Evolutionary conservation across 2,329 filamentous ascomycete genomes (phyloP), one percentile per base, ranked within the genome.

Genomic region (Leptographium lundbergii): DNA sequence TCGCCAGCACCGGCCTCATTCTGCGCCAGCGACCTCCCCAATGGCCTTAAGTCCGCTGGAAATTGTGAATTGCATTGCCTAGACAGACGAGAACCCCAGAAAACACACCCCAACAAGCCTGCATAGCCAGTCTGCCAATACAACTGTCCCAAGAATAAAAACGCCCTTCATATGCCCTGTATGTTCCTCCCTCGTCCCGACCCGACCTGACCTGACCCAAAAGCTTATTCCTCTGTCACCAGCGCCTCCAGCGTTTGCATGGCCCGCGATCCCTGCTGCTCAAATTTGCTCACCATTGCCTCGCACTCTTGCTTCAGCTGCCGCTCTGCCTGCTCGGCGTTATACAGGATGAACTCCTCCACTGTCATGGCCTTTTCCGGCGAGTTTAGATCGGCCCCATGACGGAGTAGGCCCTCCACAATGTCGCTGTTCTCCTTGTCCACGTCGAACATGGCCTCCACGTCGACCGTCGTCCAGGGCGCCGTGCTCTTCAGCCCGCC

Each of bases 281-380:
- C 92, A 70, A 97, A 97, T 10, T 81, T 77, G 61, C 79, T 81
- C 6, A 99, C 89, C 71, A 95, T 81, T 29, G 82, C 75, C 74
- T 97, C 92, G 67, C 91, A 96, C 69, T 95, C 88, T 42, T 79
- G 74, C 67, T 86, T 86, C 59, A 99, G 75, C 69, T 84, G 86
- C 71, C 85, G 82, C 74, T 97, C 91, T 0, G 89, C 90, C 68
- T 86, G 78, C 61, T 81, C 80, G 0, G 94, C 94, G 65, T 94
- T 91, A 72, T 86, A 81, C 60, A 85, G 77, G 47, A 99, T 87
- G 90, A 92, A 99, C 71, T 96, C 85, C 70, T 96, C 90, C 0
- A 97, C 89, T 6, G 85, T 92, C 91, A 99, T 96, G 45, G 80
- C 77, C 75, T 87, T 91, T 74, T 97, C 94, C 0, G 85, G 81